Base-by-base conservation (phyloP, 352 stramenopile species). In the Pythium rishiriense region DNA sequence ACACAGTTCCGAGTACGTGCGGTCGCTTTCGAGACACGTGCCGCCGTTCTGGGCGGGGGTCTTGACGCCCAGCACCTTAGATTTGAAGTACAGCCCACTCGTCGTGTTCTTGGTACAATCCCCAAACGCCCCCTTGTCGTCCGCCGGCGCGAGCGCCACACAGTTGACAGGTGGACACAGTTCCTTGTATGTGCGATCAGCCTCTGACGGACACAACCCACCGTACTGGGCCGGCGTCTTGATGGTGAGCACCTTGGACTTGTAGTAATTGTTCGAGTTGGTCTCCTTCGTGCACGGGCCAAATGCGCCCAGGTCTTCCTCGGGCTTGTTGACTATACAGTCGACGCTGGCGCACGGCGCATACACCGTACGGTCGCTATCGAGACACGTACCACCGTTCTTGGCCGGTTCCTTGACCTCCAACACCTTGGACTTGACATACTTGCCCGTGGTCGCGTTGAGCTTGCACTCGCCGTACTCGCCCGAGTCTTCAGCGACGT, bases 171-270 rank as follows among this genome's bases (percentile, higher is more conserved):
- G 26, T 14, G 21, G 22, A 26, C 52, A 59, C 14, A 39, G 11
- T 19, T 45, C 29, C 19, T 43, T 56, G 28, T 45, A 26, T 3
- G 17, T 43, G 31, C 49, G 49, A 15, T 58, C 51, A 4, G 51
- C 33, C 10, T 46, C 51, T 0, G 25, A 28, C 14, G 51, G 37
- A 24, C 52, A 50, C 22, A 12, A 28, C 4, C 52, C 52, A 15
- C 52, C 52, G 39, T 50, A 59, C 35, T 31, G 39, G 22, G 35
- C 52, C 22, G 24, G 22, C 3, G 52, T 39, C 24, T 48, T 39
- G 52, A 59, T 39, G 14, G 9, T 37, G 14, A 59, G 39, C 11
- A 37, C 26, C 47, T 53, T 53, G 47, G 10, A 22, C 47, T 53
- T 35, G 47, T 50, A 21, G 52, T 41, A 59, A 22, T 35, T 33